A percentile compares a stretch with the other conserved stretches of the same genome.
Evolutionary conservation across 176 grass and related monocot genomes (phyloP).

Genomic region (Ensete glaucum): DNA sequence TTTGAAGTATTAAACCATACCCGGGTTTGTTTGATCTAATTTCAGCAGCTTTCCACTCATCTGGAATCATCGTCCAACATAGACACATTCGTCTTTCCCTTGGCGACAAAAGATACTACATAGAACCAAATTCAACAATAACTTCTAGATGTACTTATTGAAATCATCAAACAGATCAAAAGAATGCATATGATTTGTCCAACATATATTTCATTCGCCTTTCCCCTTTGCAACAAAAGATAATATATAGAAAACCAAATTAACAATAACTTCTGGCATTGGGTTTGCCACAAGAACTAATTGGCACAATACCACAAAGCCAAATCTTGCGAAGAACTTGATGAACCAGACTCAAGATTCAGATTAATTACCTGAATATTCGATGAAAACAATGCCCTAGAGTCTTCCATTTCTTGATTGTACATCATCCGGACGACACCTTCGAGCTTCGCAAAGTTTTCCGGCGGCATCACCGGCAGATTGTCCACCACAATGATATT

Average conservation of each 20-base stretch:
- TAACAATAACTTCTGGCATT: neutral
- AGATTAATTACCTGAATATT: constrained; percentile 56
- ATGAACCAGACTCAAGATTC: constrained; percentile 5
- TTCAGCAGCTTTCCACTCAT: constrained; percentile 78
- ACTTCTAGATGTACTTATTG: neutral
- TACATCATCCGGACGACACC: constrained; percentile 72
- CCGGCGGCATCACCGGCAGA: constrained; percentile 54
- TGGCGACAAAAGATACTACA: constrained; percentile 26
- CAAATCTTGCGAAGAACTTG: neutral
- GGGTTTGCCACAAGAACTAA: neutral
- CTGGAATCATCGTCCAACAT: constrained; percentile 87
- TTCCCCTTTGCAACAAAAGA: too few species aligned
- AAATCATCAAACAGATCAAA: too few species aligned
- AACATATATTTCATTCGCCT: too few species aligned
- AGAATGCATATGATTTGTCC: too few species aligned
- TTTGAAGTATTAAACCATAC: constrained; percentile 20
- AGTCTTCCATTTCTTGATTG: constrained; percentile 64
- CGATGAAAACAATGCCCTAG: constrained; percentile 74
- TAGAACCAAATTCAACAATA: neutral
- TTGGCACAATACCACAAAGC: neutral
- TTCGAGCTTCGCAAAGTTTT: constrained; percentile 84
- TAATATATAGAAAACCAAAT: neutral
- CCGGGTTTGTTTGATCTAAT: constrained; percentile 80
- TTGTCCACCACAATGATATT: constrained; percentile 79
- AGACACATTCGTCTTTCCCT: constrained; percentile 85